A percentile compares a stretch with the other conserved stretches of the same genome.
Conservation (phyloP, 2,329 filamentous ascomycete species). For the Paecilomyces sp. region DNA sequence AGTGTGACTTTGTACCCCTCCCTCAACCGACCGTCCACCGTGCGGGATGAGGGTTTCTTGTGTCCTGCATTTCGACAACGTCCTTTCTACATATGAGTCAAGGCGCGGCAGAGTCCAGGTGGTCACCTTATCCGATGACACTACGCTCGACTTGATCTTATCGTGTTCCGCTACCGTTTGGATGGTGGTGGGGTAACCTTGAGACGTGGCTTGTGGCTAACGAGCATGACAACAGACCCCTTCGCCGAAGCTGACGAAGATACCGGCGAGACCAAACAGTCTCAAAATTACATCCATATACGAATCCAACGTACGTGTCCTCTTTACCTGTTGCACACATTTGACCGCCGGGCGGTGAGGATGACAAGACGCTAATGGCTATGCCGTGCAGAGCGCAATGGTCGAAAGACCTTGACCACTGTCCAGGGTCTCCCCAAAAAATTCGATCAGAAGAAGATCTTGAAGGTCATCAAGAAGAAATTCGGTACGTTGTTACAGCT, state of each 20-base stretch:
- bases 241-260: slow-evolving; percentile 99
- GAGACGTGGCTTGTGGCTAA: slow-evolving; percentile 24
- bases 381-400: slow-evolving; percentile 80
- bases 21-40: slow-evolving; percentile 10
- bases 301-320: slow-evolving; percentile 86
- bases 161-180: not conserved
- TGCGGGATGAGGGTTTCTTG: not conserved
- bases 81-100: not conserved
- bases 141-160: not conserved
- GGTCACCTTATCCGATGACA: not conserved
- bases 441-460: slow-evolving; percentile 99
- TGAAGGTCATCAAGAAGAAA: slow-evolving; percentile 99
- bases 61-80: not conserved
- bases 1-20: slow-evolving; percentile 38
- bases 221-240: slow-evolving; percentile 63
- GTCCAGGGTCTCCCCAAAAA: slow-evolving; percentile 98
- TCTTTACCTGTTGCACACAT: not conserved
- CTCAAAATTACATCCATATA: slow-evolving; percentile 98
- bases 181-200: slow-evolving; percentile 28
- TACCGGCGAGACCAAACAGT: slow-evolving; percentile 88
- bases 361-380: slow-evolving; percentile 14
- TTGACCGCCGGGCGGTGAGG: slow-evolving; percentile 1
- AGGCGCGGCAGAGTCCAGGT: not conserved
- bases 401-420: slow-evolving; percentile 99
- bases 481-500: slow-evolving; percentile 58